These are phyloP conservation scores for Albophoma yamanashiensis DNA, from an alignment of 2,329 filamentous ascomycete genomes.

Conservation along the genomic window DNA sequence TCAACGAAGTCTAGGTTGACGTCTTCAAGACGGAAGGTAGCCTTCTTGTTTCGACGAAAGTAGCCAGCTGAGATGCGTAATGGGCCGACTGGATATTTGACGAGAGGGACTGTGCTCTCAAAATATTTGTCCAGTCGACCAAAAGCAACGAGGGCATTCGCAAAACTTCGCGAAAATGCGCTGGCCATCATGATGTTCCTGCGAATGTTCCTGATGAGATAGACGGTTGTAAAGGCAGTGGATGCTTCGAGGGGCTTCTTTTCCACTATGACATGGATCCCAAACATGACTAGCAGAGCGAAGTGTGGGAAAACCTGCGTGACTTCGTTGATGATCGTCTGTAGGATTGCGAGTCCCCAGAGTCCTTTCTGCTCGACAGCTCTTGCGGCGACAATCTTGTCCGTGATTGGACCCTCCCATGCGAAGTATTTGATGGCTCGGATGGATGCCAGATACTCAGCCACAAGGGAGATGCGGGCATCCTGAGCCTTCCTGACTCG, in stretches of 20 bases:
- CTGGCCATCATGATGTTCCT: conserved; percentile 40
- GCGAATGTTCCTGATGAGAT: conserved; percentile 41
- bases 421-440: conserved; percentile 50
- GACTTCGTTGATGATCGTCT: conserved; percentile 34
- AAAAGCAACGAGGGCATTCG: conserved; percentile 29
- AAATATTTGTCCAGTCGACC: conserved; percentile 45
- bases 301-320: conserved; percentile 41
- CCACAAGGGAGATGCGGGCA: conserved; percentile 43
- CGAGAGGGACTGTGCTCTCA: conserved; percentile 35
- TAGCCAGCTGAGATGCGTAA: conserved; percentile 34
- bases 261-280: conserved; percentile 36
- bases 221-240: conserved; percentile 47
- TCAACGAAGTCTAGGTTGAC: conserved; percentile 41
- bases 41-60: conserved; percentile 38
- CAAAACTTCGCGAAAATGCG: conserved; percentile 25
- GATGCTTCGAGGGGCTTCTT: conserved; percentile 39
- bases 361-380: conserved; percentile 40
- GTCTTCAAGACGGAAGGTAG: conserved; percentile 36
- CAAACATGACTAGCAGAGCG: conserved; percentile 43
- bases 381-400: conserved; percentile 39
- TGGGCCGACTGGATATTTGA: conserved; percentile 36
- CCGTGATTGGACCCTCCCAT: conserved; percentile 43
- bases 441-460: conserved; percentile 47
- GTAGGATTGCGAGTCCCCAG: conserved; percentile 40
- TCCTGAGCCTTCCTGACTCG: conserved; percentile 46